These are phyloP conservation scores for Neurospora sp. DNA, from an alignment of 495 filamentous ascomycete species.

Conservation along the genomic window DNA sequence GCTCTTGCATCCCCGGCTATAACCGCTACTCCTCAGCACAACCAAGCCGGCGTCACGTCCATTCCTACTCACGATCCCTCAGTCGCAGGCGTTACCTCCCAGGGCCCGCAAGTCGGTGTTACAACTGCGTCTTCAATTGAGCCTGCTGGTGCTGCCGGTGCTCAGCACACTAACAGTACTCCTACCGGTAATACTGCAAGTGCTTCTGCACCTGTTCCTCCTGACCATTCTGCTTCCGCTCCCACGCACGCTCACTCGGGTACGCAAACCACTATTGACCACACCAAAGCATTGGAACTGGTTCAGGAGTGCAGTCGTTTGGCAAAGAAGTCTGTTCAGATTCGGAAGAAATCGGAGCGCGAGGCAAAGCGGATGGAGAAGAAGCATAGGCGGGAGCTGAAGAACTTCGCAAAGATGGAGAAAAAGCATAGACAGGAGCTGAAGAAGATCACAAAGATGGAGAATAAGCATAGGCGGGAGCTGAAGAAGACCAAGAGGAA, in stretches of 20 bases:
- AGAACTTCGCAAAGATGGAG: background rate
- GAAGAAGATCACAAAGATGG: background rate
- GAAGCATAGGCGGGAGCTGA: background rate
- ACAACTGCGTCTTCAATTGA: no score
- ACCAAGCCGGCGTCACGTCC: no score
- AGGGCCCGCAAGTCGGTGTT: no score
- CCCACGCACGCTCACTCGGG: background rate
- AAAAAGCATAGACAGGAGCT: background rate
- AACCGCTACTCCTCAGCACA: no score
- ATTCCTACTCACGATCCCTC: no score
- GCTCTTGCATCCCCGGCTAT: no score
- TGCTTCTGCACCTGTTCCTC: background rate
- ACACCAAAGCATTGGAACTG: background rate
- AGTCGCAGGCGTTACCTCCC: no score
- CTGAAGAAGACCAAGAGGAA: background rate
- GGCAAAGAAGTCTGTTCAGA: background rate
- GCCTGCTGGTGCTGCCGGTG: no score
- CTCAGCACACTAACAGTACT: no score
- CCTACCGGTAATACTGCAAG: background rate
- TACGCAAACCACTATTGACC: background rate
- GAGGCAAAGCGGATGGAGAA: background rate
- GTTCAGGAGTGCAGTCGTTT: background rate
- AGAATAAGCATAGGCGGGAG: background rate
- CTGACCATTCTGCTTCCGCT: background rate
- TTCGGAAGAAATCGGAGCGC: background rate